Percentiles rank a stretch among this genome's conserved stretches.
phyloP scores from a whole-genome alignment of 2,329 filamentous ascomycete species.

The Dendryphion nanum region DNA sequence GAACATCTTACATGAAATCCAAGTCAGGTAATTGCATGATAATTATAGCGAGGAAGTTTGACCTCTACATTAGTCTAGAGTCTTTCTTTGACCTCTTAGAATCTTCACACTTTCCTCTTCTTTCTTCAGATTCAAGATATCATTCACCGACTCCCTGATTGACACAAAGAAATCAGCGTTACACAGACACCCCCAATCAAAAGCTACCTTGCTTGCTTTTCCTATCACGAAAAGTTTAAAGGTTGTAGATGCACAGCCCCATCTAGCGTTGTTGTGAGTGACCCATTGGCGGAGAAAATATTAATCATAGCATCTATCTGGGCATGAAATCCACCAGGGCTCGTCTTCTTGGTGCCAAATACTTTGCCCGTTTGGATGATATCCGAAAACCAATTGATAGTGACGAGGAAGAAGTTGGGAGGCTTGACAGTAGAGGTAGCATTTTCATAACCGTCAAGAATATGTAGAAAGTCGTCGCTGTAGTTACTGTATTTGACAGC shows the following conservation, averaged over 20 bases:
- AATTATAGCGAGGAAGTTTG: no score
- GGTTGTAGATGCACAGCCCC: slow-evolving; percentile 40
- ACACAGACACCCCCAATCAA: no score
- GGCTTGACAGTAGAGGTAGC: slow-evolving; percentile 18
- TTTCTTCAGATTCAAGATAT: no score
- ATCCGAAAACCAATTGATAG: slow-evolving; percentile 41
- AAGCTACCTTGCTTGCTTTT: no score
- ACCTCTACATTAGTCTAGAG: no score
- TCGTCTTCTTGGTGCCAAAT: slow-evolving; percentile 38
- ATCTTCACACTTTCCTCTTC: no score
- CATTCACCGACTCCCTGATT: no score
- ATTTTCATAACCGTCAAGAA: slow-evolving; percentile 34
- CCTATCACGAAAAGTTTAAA: no score
- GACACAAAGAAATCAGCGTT: no score
- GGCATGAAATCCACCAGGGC: slow-evolving; percentile 39
- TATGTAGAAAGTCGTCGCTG: slow-evolving; percentile 35
- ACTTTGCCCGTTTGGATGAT: slow-evolving; percentile 29
- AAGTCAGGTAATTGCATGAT: no score
- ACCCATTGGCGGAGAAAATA: slow-evolving; percentile 42
- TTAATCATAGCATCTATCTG: slow-evolving; percentile 38
- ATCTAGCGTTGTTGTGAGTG: slow-evolving; percentile 37
- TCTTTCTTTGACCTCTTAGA: no score
- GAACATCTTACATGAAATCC: no score
- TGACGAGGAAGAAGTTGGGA: slow-evolving; percentile 17
- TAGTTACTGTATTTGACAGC: slow-evolving; percentile 35